A percentile compares a stretch with the other conserved stretches of the same genome.
Conservation (phyloP, 2,329 filamentous ascomycete genomes). For the Stachybotrys chartarum region DNA sequence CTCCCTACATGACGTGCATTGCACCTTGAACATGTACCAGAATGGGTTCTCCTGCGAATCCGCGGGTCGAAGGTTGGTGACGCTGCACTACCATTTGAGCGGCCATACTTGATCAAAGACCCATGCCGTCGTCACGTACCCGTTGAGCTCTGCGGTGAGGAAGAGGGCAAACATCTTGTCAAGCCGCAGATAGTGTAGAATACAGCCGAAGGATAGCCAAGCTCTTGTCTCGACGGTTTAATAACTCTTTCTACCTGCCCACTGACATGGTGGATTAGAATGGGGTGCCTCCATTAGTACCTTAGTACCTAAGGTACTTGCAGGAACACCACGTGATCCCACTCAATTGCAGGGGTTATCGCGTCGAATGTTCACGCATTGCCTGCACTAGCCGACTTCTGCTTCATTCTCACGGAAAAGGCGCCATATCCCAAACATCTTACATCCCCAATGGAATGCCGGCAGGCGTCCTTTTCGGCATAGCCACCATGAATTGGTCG, state of each 20-base stretch:
- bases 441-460: conserved; percentile 16
- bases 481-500: background rate
- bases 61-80: conserved; percentile 79
- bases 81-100: conserved; percentile 43
- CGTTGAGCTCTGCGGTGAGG: conserved; percentile 61
- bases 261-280: too few species aligned
- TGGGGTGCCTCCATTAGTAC: too few species aligned
- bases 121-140: conserved; percentile 39
- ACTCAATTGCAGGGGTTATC: too few species aligned
- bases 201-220: too few species aligned
- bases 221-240: background rate
- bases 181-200: background rate
- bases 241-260: too few species aligned
- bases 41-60: conserved; percentile 80
- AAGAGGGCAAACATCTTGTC: conserved; percentile 56
- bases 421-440: background rate
- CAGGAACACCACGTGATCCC: too few species aligned
- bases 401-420: too few species aligned
- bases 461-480: conserved; percentile 5
- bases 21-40: conserved; percentile 96
- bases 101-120: conserved; percentile 3
- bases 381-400: too few species aligned
- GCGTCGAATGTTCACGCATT: too few species aligned
- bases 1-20: conserved; percentile 96
- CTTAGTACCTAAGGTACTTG: too few species aligned